These are phyloP conservation scores for Arthroderma uncinatum DNA, from an alignment of 2,329 filamentous ascomycete genomes.

Conservation along the genomic window DNA sequence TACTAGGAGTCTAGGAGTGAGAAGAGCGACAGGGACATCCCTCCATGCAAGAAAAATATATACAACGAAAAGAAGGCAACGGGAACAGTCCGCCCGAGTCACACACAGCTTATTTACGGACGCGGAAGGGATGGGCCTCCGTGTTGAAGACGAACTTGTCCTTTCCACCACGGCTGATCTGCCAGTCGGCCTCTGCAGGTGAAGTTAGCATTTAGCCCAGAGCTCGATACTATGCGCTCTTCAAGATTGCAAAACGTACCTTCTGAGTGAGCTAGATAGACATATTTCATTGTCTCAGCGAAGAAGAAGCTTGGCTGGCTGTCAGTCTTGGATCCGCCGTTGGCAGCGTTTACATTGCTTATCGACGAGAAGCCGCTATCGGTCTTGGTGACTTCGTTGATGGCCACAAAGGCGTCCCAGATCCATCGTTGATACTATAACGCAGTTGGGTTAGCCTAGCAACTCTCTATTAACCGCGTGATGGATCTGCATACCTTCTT, in stretches of 20 bases:
- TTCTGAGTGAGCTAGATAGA: slow-evolving; percentile 55
- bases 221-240: background rate
- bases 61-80: background rate
- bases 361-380: slow-evolving; percentile 59
- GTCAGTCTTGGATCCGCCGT: slow-evolving; percentile 53
- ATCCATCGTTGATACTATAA: slow-evolving; percentile 64
- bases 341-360: slow-evolving; percentile 50
- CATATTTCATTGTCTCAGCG: slow-evolving; percentile 78
- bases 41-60: background rate
- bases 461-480: too few relatives aligned
- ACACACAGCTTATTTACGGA: background rate
- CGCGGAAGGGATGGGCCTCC: slow-evolving; percentile 50
- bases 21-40: too few relatives aligned
- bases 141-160: slow-evolving; percentile 55
- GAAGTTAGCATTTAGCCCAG: background rate
- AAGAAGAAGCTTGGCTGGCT: slow-evolving; percentile 83
- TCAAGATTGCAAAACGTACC: background rate
- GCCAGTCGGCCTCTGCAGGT: slow-evolving; percentile 46
- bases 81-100: too few relatives aligned
- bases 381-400: slow-evolving; percentile 52
- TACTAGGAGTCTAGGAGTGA: too few relatives aligned
- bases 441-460: slow-evolving; percentile 3
- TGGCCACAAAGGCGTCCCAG: slow-evolving; percentile 63
- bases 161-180: slow-evolving; percentile 40
- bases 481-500: slow-evolving; percentile 32